These are phyloP conservation scores for Furcasterigmium sp. DNA, from an alignment of 2,329 filamentous ascomycete species.

Conservation along the genomic window DNA sequence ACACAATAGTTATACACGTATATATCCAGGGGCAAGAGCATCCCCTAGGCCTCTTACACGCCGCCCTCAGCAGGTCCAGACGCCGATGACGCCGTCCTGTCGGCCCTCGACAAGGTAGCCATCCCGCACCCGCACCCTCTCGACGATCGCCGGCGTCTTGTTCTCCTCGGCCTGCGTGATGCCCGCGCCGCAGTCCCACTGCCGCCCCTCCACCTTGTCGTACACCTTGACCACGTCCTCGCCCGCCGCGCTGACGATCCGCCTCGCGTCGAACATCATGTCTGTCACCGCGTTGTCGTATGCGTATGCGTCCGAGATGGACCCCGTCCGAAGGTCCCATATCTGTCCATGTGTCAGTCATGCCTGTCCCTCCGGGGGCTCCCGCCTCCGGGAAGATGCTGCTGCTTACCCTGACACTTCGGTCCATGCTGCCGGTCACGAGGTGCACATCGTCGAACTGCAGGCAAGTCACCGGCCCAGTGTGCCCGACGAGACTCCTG, in stretches of 20 bases:
- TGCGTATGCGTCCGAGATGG: slow-evolving; percentile 91
- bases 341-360: slow-evolving; percentile 57
- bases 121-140: slow-evolving; percentile 85
- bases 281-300: slow-evolving; percentile 88
- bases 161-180: slow-evolving; percentile 62
- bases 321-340: slow-evolving; percentile 95
- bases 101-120: slow-evolving; percentile 91
- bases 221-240: slow-evolving; percentile 97
- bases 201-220: slow-evolving; percentile 90
- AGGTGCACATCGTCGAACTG: slow-evolving; percentile 96
- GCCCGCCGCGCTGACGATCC: slow-evolving; percentile 84
- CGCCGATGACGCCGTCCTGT: slow-evolving; percentile 79
- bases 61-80: slow-evolving; percentile 67
- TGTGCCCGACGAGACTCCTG: slow-evolving; percentile 90
- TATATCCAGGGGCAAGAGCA: no score
- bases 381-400: no score
- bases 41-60: background rate
- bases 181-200: slow-evolving; percentile 94
- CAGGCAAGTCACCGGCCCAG: slow-evolving; percentile 85
- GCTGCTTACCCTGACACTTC: slow-evolving; percentile 88
- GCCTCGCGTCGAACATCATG: slow-evolving; percentile 93
- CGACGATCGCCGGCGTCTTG: slow-evolving; percentile 64
- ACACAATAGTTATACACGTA: no score
- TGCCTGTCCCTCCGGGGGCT: background rate
- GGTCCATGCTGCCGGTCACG: slow-evolving; percentile 86